Conservation (phyloP, 2,329 filamentous ascomycete genomes). For the Fusarium subtropicale region DNA sequence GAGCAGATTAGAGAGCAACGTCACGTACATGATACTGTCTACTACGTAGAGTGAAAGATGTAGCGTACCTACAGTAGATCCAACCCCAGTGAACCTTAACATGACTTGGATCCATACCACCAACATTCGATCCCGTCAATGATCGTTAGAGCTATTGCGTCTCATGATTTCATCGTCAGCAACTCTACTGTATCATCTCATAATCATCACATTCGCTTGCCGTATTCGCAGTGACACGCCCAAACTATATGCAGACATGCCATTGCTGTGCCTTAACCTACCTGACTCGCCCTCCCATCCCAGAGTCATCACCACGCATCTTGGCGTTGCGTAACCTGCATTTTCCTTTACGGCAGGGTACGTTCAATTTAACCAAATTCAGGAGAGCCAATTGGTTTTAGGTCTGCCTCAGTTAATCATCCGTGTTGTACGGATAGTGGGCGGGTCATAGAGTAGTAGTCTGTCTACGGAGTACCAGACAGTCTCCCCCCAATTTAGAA, state of each 20-base stretch:
- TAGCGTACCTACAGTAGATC: conserved; percentile 3
- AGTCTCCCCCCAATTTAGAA: conserved; percentile 1
- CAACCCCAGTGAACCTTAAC: conserved; percentile 1
- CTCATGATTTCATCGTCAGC: background rate
- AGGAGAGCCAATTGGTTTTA: conserved; percentile 38
- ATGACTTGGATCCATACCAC: background rate
- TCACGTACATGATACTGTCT: background rate
- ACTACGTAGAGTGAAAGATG: background rate
- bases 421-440: conserved; percentile 25
- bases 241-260: background rate
- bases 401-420: conserved; percentile 16
- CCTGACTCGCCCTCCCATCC: conserved; percentile 22
- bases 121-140: background rate
- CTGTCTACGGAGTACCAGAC: background rate
- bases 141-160: background rate
- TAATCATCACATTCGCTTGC: background rate
- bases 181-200: background rate
- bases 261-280: background rate
- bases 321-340: conserved; percentile 24
- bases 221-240: background rate
- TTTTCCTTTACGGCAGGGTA: background rate
- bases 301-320: conserved; percentile 1
- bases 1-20: background rate
- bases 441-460: conserved; percentile 16
- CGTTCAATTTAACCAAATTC: conserved; percentile 32